Evolutionary conservation across 2,329 filamentous ascomycete genomes (phyloP).

Genomic region (Xylaria arbuscula): DNA sequence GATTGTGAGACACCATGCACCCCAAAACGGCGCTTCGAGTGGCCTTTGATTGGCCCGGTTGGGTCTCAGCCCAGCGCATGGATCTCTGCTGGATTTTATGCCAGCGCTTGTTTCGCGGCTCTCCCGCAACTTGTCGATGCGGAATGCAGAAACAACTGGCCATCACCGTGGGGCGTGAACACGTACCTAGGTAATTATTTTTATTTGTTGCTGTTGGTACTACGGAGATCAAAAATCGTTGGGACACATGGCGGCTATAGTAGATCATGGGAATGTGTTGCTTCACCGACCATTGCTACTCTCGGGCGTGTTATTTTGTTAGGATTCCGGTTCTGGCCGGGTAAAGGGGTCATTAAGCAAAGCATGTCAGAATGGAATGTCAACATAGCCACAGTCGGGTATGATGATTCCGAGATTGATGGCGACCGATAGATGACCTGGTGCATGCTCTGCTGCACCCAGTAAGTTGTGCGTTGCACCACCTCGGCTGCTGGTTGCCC

Average conservation of each 20-base stretch:
- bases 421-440: background rate
- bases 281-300: conserved; percentile 19
- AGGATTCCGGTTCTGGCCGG: background rate
- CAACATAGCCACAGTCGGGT: conserved; percentile 24
- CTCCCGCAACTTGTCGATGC: conserved; percentile 4
- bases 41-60: conserved; percentile 32
- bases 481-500: conserved; percentile 13
- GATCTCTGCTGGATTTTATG: conserved; percentile 6
- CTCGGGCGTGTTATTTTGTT: background rate
- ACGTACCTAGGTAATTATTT: background rate
- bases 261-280: conserved; percentile 5
- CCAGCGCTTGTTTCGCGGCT: conserved; percentile 34
- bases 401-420: conserved; percentile 21
- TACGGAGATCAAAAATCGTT: background rate
- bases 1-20: conserved; percentile 35
- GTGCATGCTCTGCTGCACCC: background rate
- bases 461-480: conserved; percentile 15
- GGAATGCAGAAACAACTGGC: conserved; percentile 15
- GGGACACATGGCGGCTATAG: background rate
- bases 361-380: conserved; percentile 5
- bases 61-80: conserved; percentile 19
- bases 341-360: background rate
- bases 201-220: background rate
- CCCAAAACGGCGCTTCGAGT: conserved; percentile 40
- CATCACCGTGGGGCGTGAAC: background rate